Percentiles rank a stretch among this genome's conserved stretches.
Evolutionary conservation across 352 stramenopile species (phyloP).

Genomic region (Phytophthora cactorum): DNA sequence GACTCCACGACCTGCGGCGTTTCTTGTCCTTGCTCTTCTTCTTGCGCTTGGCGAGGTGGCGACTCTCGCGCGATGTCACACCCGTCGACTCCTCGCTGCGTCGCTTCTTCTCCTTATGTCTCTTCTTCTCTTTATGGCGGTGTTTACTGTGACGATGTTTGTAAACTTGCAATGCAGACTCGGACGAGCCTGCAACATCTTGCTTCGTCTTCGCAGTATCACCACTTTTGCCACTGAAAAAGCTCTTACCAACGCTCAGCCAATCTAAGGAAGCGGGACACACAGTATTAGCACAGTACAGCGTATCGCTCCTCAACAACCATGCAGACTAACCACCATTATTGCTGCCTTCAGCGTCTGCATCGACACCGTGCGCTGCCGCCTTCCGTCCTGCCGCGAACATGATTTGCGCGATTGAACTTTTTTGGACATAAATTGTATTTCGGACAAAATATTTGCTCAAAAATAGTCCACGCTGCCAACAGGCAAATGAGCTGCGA

Average conservation of each 20-base stretch:
- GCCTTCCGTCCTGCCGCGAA: constrained; percentile 38
- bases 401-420: constrained; percentile 19
- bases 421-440: constrained; percentile 3
- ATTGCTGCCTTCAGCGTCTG: not conserved
- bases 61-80: constrained; percentile 17
- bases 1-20: constrained; percentile 22
- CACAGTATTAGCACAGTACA: not conserved
- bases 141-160: constrained; percentile 26
- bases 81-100: constrained; percentile 9
- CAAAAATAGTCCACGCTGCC: not conserved
- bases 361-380: constrained; percentile 1
- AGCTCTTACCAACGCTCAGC: constrained; percentile 48
- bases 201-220: constrained; percentile 12
- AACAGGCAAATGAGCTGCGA: constrained; percentile 28
- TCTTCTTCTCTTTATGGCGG: constrained; percentile 35
- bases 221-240: constrained; percentile 14
- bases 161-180: constrained; percentile 42
- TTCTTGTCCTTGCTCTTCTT: constrained; percentile 48
- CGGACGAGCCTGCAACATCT: not conserved
- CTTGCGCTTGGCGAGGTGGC: constrained; percentile 37
- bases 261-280: constrained; percentile 41
- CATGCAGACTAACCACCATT: constrained; percentile 4
- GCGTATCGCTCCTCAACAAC: not conserved
- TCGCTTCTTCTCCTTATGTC: constrained; percentile 24
- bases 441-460: constrained; percentile 8